These are phyloP conservation scores for Solanum hybrid DNA, from an alignment of 305 asterid genomes.

Conservation along the genomic window DNA sequence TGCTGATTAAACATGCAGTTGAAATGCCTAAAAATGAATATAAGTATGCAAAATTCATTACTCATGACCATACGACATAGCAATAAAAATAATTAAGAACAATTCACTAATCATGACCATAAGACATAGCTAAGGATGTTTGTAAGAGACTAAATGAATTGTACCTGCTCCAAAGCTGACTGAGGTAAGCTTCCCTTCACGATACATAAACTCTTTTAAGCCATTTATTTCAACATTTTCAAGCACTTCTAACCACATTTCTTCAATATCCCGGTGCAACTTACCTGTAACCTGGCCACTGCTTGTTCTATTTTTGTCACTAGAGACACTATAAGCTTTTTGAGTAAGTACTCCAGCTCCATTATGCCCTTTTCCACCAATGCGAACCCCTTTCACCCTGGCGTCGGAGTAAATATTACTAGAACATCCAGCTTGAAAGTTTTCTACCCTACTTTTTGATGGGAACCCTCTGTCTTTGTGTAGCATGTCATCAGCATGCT, in stretches of 20 bases:
- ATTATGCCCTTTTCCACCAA: constrained; percentile 20
- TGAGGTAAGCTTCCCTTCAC: constrained; percentile 80
- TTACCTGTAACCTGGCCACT: constrained; percentile 24
- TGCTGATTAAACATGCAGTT: not conserved
- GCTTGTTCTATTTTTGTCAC: constrained; percentile 20
- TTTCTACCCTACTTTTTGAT: constrained; percentile 13
- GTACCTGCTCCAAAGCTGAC: constrained; percentile 85
- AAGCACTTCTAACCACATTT: constrained; percentile 83
- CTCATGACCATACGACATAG: not conserved
- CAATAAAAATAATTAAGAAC: not conserved
- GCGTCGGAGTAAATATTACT: constrained; percentile 25
- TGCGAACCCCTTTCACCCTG: constrained; percentile 25
- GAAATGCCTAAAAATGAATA: not conserved
- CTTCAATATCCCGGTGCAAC: constrained; percentile 36
- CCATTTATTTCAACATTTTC: constrained; percentile 49
- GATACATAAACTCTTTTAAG: constrained; percentile 67
- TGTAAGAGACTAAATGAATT: not conserved
- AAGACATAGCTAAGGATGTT: constrained; percentile 4
- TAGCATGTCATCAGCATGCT: constrained; percentile 36
- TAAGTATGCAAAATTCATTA: not conserved
- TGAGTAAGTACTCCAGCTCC: constrained; percentile 27
- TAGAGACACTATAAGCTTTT: constrained; percentile 18
- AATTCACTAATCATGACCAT: not conserved
- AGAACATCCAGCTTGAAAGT: constrained; percentile 37
- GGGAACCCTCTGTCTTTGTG: constrained; percentile 14